Evolutionary conservation across 2,329 filamentous ascomycete genomes (phyloP).

Genomic region (Escovopsis sp.): DNA sequence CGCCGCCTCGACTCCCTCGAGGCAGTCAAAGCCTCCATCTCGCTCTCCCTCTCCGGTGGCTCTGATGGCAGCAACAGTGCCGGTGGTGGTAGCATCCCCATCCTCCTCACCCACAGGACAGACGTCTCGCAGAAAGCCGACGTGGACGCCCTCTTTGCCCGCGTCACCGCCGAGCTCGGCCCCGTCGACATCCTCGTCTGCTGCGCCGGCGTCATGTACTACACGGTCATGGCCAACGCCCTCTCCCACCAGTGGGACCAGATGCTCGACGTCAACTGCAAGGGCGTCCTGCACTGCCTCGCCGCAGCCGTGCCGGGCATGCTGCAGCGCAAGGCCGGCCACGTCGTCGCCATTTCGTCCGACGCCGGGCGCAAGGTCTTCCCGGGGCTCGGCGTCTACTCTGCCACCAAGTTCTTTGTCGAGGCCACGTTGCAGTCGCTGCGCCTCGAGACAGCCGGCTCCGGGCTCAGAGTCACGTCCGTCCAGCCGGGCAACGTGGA

Average conservation of each 20-base stretch:
- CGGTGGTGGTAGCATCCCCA: conserved; percentile 45
- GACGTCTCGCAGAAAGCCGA: conserved; percentile 55
- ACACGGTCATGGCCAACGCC: conserved; percentile 69
- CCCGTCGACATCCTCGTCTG: conserved; percentile 65
- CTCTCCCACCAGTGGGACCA: conserved; percentile 64
- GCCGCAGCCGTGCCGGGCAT: conserved; percentile 55
- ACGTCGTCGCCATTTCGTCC: conserved; percentile 69
- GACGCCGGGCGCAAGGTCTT: conserved; percentile 73
- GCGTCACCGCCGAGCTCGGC: conserved; percentile 46
- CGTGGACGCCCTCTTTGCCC: conserved; percentile 48
- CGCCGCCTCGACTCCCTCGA: conserved; percentile 56
- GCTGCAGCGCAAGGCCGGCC: conserved; percentile 52
- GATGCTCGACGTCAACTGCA: conserved; percentile 77
- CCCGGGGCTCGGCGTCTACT: conserved; percentile 68
- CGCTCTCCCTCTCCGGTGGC: too few relatives aligned
- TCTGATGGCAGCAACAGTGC: too few relatives aligned
- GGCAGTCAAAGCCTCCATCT: conserved; percentile 45
- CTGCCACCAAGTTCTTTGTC: conserved; percentile 72
- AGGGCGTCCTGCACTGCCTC: conserved; percentile 60
- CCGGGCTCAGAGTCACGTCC: conserved; percentile 55
- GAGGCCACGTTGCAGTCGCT: conserved; percentile 65
- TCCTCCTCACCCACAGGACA: conserved; percentile 52
- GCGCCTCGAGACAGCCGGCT: conserved; percentile 60
- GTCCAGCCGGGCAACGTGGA: conserved; percentile 66
- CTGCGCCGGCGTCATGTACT: conserved; percentile 79